Conservation (phyloP, 345 rosid genomes). For the Acer campestre region DNA sequence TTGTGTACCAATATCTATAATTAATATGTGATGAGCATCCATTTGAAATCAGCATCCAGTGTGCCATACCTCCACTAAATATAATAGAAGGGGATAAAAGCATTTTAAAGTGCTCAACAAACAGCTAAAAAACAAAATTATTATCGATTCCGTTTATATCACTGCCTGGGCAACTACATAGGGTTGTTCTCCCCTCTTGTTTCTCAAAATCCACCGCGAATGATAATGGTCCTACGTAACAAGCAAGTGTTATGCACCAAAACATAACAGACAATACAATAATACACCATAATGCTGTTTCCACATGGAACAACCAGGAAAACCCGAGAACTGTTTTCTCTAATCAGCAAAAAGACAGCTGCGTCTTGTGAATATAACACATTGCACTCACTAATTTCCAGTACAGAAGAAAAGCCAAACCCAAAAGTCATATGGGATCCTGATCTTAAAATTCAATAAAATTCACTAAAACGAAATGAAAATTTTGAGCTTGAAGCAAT, state of each 20-base stretch:
- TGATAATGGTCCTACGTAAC: no score
- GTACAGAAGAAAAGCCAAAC: background rate
- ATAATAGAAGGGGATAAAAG: background rate
- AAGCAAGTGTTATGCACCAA: background rate
- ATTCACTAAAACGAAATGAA: background rate
- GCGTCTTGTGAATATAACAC: background rate
- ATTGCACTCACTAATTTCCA: background rate
- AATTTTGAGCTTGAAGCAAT: background rate
- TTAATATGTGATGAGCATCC: background rate
- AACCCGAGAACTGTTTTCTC: background rate
- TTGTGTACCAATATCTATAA: background rate
- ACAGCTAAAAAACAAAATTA: background rate
- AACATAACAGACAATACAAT: background rate
- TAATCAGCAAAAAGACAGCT: background rate
- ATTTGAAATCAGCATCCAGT: background rate
- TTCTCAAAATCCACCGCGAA: no score
- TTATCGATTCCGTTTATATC: background rate
- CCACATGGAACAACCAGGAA: background rate
- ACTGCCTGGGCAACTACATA: background rate
- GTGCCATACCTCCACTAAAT: background rate
- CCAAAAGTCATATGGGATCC: background rate
- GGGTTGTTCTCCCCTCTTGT: background rate
- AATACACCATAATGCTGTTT: background rate
- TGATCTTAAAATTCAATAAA: background rate
- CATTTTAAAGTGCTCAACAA: background rate